These are phyloP conservation scores for Sporothrix schenckii DNA, from an alignment of 2,329 filamentous ascomycete genomes.

Conservation along the genomic window DNA sequence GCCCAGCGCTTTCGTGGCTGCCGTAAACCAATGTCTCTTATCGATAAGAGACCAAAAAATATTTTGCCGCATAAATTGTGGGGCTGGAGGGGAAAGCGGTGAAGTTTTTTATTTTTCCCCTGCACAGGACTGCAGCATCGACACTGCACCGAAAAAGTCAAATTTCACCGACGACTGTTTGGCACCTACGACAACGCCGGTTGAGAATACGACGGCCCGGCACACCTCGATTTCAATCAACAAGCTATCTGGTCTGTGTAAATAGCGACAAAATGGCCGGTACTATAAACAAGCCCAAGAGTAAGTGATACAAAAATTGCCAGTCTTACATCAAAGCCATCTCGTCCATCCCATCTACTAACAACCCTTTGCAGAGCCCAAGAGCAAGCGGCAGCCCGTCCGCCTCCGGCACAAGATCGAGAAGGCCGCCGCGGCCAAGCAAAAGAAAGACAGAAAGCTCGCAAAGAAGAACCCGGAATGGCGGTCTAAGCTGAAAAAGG, in stretches of 20 bases:
- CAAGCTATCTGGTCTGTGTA: background rate
- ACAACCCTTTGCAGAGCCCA: slow-evolving; percentile 67
- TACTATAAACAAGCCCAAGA: slow-evolving; percentile 59
- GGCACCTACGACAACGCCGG: background rate
- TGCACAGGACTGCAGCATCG: slow-evolving; percentile 17
- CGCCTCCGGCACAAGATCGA: slow-evolving; percentile 94
- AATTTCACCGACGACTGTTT: slow-evolving; percentile 14
- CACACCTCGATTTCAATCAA: background rate
- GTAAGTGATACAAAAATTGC: slow-evolving; percentile 43
- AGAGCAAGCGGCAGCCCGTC: slow-evolving; percentile 88
- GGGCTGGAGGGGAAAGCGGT: slow-evolving; percentile 36
- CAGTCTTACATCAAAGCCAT: background rate
- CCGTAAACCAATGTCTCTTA: slow-evolving; percentile 26
- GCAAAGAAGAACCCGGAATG: slow-evolving; percentile 98
- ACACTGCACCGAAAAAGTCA: slow-evolving; percentile 25
- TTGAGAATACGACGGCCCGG: background rate
- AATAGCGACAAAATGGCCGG: slow-evolving; percentile 52
- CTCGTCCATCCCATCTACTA: slow-evolving; percentile 2
- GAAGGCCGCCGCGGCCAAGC: slow-evolving; percentile 87
- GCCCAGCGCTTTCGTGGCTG: background rate
- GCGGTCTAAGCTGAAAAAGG: slow-evolving; percentile 93
- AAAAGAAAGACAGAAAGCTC: slow-evolving; percentile 83
- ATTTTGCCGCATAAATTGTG: slow-evolving; percentile 33
- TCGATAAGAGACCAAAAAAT: slow-evolving; percentile 33
- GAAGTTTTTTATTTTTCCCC: slow-evolving; percentile 34